Evolutionary conservation across 2,329 filamentous ascomycete genomes (phyloP).

Genomic region (Zymoseptoria brevis): DNA sequence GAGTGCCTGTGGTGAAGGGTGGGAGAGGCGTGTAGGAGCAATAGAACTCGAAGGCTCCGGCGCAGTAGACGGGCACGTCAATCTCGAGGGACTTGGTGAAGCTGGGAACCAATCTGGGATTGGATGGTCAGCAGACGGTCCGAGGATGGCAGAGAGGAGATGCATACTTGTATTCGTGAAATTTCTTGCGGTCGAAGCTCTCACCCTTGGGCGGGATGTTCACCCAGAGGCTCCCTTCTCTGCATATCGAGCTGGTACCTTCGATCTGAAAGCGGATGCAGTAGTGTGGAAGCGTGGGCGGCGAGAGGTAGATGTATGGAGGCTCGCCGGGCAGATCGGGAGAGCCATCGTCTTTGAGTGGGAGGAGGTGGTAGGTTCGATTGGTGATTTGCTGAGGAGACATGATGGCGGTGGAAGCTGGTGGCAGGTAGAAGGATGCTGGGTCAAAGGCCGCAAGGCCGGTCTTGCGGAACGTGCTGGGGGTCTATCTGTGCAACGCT

Average conservation of each 20-base stretch:
- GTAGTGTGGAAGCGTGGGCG: constrained; percentile 64
- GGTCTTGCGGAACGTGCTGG: constrained; percentile 2
- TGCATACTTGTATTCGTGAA: constrained; percentile 79
- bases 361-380: constrained; percentile 66
- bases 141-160: constrained; percentile 4
- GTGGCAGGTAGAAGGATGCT: constrained; percentile 3
- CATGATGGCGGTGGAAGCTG: constrained; percentile 20
- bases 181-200: constrained; percentile 68
- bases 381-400: constrained; percentile 31
- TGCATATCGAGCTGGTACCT: constrained; percentile 90
- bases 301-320: constrained; percentile 78
- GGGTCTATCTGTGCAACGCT: constrained; percentile 1
- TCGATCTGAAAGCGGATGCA: constrained; percentile 82
- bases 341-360: constrained; percentile 85
- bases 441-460: constrained; percentile 5
- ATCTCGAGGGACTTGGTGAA: constrained; percentile 91
- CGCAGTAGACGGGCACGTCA: constrained; percentile 71
- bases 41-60: constrained; percentile 91
- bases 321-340: constrained; percentile 72
- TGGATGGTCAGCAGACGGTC: constrained; percentile 14
- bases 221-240: constrained; percentile 90
- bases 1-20: constrained; percentile 55
- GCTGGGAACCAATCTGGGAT: constrained; percentile 68
- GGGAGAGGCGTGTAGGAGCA: constrained; percentile 85
- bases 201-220: constrained; percentile 77